phyloP scores from a whole-genome alignment of 257 asterid genomes.

The Nicotiana attenuata region DNA sequence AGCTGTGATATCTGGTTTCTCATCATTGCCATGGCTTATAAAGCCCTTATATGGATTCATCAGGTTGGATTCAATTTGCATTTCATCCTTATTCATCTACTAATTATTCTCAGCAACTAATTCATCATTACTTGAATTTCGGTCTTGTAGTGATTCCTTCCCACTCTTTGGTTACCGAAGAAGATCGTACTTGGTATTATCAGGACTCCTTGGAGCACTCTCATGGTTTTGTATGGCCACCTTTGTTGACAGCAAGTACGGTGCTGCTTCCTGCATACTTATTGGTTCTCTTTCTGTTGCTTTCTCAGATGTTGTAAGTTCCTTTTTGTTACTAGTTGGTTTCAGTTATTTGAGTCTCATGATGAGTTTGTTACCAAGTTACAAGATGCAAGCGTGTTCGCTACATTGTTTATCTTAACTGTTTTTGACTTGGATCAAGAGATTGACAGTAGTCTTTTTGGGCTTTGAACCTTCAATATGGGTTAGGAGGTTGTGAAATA shows the following conservation, averaged over 20 bases:
- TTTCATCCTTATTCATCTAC: constrained; percentile 13
- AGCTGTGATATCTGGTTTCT: constrained; percentile 85
- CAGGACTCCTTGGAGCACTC: constrained; percentile 93
- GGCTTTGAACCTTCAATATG: not conserved
- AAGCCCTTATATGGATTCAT: constrained; percentile 95
- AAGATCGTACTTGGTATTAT: constrained; percentile 86
- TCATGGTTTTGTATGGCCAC: constrained; percentile 96
- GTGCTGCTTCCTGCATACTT: constrained; percentile 85
- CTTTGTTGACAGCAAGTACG: constrained; percentile 76
- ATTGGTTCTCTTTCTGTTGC: constrained; percentile 97
- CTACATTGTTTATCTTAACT: not conserved
- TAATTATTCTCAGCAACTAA: constrained; percentile 4
- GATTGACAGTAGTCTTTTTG: not conserved
- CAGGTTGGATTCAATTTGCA: constrained; percentile 45
- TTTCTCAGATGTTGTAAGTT: constrained; percentile 94
- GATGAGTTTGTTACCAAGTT: not conserved
- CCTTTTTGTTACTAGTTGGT: constrained; percentile 6
- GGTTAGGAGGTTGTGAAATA: not conserved
- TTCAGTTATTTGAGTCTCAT: not conserved
- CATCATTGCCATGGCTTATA: constrained; percentile 89
- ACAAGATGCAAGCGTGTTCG: not conserved
- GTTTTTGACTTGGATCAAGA: not conserved
- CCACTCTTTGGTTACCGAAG: constrained; percentile 97
- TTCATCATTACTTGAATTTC: not conserved
- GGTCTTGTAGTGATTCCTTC: constrained; percentile 60